Evolutionary conservation across 257 asterid species (phyloP).

Genomic region (Solanum arcanum): DNA sequence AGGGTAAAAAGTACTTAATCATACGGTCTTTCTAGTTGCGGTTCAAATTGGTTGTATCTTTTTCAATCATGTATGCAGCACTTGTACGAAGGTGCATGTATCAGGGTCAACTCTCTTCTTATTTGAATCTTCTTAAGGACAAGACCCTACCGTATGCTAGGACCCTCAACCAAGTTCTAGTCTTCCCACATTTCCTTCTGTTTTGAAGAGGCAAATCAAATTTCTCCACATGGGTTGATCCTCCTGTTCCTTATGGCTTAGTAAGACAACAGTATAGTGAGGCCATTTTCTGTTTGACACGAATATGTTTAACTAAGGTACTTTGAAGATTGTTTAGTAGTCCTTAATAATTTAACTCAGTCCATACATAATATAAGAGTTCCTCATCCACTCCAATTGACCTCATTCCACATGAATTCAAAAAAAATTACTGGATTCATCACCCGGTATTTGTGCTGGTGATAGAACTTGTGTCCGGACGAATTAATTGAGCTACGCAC

Average conservation of each 20-base stretch:
- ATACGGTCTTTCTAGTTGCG: not conserved
- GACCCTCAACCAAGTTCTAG: not conserved
- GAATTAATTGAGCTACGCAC: not conserved
- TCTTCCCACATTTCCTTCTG: not conserved
- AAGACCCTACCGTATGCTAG: not conserved
- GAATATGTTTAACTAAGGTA: not conserved
- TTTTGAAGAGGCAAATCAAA: not conserved
- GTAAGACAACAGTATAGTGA: not conserved
- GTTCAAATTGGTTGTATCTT: not conserved
- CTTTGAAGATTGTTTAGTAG: not conserved
- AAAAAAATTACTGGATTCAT: too few relatives aligned
- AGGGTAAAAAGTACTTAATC: not conserved
- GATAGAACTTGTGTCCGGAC: not conserved
- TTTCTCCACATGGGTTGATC: not conserved
- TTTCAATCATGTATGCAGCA: not conserved
- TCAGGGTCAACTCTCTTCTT: not conserved
- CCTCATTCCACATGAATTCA: too few relatives aligned
- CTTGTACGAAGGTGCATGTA: not conserved
- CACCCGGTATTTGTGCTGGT: not conserved
- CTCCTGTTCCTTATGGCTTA: not conserved
- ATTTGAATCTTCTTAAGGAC: not conserved
- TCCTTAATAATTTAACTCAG: not conserved
- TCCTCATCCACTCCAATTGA: too few relatives aligned
- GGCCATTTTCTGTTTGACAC: not conserved
- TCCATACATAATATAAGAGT: too few relatives aligned